Percentiles rank a stretch among this genome's conserved stretches.
phyloP scores from a whole-genome alignment of 192 early-diverging fungal species.

The Podila horticola region DNA sequence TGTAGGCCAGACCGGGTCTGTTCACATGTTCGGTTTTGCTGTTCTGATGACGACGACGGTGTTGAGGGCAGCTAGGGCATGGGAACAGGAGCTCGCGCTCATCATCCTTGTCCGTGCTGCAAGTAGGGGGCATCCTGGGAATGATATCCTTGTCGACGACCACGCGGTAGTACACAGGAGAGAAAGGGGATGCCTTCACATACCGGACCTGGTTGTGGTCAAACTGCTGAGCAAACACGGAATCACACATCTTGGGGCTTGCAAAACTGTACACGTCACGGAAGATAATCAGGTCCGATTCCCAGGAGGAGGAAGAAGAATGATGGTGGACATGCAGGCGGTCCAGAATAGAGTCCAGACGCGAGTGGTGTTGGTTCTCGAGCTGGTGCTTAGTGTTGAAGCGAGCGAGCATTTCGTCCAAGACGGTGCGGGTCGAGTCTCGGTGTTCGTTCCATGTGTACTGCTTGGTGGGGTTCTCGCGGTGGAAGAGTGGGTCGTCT shows the following conservation, averaged over 20 bases:
- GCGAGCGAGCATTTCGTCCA: constrained; percentile 32
- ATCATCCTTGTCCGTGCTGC: constrained; percentile 22
- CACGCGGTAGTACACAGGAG: constrained; percentile 54
- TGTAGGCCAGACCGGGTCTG: background rate
- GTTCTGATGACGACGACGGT: background rate
- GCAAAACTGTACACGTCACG: constrained; percentile 60
- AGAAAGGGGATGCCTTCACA: background rate
- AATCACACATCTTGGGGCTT: constrained; percentile 57
- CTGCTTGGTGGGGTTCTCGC: background rate
- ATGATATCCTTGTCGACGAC: constrained; percentile 58
- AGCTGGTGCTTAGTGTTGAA: constrained; percentile 1
- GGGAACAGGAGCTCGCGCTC: constrained; percentile 18
- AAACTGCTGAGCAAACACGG: constrained; percentile 57
- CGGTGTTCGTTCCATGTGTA: constrained; percentile 4
- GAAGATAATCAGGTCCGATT: constrained; percentile 13
- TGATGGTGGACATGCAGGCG: too few species aligned
- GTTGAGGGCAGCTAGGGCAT: constrained; percentile 16
- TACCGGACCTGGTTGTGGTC: constrained; percentile 34
- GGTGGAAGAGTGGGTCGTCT: constrained; percentile 6
- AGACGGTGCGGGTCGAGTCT: constrained; percentile 18
- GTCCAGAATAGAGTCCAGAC: too few species aligned
- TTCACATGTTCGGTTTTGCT: background rate
- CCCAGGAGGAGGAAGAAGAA: background rate
- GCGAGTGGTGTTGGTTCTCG: too few species aligned
- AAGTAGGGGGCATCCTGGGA: constrained; percentile 52